Base-by-base conservation (phyloP, 345 rosid genomes). In the Angophora floribunda region DNA sequence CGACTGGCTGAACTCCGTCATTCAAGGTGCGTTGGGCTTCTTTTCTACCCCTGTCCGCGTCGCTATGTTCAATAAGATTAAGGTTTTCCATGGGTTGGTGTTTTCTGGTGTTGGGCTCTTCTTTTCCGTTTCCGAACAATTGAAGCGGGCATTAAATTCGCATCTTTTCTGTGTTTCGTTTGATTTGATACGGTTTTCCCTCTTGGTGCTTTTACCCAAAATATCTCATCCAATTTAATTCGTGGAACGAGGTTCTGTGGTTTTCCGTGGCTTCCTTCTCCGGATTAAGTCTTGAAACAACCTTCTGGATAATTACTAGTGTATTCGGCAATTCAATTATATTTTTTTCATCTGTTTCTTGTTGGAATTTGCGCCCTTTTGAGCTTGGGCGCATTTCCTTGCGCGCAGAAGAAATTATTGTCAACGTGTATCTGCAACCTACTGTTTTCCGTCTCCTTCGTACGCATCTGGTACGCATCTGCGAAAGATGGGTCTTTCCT, bases 1-100 rank as follows among this genome's bases (percentile, higher is more conserved):
- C 21, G 90, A 90, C 89, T 96, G 97, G 97, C 95, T 97, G 87
- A 86, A 93, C 88, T 94, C 96, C 10, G 90, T 94, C 12, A 91
- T 95, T 90, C 93, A 97, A 79, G 98, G 99, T 97, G 91, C 88
- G 45, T 90, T 90, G 55, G 15, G 53, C 16, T 49, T 50, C 47
- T 24, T 59, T 22, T 51, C 65, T 85, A 21, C 44, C 52, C 70
- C 10, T 5, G 7, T 6, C 79, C 19, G 78, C 59, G 80, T 26
- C 19, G 17, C 75, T 17, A 63, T 6, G 9, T 28, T 30, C 52
- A 65, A 16, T 41, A 36, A 12, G 82, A 75, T 85, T 85, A 55
- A 61, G 19, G 13, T 47, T 41, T 63, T 87, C 84, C 84, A 4
- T 50, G 70, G 30, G 22, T 75, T 75, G 47, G 82, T 24, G 82